These are phyloP conservation scores for Hymenochaete sp. DNA, from an alignment of 1,284 basidiomycete genomes.

Conservation along the genomic window DNA sequence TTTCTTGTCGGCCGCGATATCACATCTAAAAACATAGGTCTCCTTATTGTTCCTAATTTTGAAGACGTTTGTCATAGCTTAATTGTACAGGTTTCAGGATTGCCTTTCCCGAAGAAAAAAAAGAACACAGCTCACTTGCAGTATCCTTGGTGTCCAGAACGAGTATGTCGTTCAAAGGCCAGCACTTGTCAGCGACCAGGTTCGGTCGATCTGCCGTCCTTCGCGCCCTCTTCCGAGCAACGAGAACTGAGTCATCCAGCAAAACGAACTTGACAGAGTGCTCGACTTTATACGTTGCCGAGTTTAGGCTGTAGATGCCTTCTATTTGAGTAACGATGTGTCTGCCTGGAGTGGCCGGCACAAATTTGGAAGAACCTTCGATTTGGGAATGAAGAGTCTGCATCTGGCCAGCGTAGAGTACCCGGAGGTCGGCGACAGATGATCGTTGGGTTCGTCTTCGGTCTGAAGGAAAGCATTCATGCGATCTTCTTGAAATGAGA, in stretches of 20 bases:
- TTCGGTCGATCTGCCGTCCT: constrained; percentile 51
- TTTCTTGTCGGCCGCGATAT: constrained; percentile 79
- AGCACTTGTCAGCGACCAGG: constrained; percentile 88
- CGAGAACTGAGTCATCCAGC: constrained; percentile 84
- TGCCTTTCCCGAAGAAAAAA: background rate
- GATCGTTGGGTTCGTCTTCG: constrained; percentile 70
- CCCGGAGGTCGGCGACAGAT: constrained; percentile 86
- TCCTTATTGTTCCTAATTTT: constrained; percentile 93
- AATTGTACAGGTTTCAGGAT: constrained; percentile 8
- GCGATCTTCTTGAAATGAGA: background rate
- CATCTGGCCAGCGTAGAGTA: constrained; percentile 92
- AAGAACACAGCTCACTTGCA: constrained; percentile 47
- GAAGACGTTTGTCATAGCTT: constrained; percentile 91
- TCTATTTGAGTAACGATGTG: constrained; percentile 88
- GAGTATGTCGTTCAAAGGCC: constrained; percentile 86
- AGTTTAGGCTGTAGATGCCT: constrained; percentile 78
- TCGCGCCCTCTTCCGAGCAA: constrained; percentile 59
- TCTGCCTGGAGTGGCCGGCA: constrained; percentile 82
- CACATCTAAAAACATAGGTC: constrained; percentile 86
- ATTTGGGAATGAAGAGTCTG: constrained; percentile 85
- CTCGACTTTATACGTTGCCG: constrained; percentile 91
- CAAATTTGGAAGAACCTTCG: constrained; percentile 94
- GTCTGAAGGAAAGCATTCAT: constrained; percentile 25
- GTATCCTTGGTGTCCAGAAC: constrained; percentile 95
- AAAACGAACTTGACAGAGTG: constrained; percentile 86